These are phyloP conservation scores for Trichoderma arundinaceum DNA, from an alignment of 2,329 filamentous ascomycete species.

Conservation along the genomic window DNA sequence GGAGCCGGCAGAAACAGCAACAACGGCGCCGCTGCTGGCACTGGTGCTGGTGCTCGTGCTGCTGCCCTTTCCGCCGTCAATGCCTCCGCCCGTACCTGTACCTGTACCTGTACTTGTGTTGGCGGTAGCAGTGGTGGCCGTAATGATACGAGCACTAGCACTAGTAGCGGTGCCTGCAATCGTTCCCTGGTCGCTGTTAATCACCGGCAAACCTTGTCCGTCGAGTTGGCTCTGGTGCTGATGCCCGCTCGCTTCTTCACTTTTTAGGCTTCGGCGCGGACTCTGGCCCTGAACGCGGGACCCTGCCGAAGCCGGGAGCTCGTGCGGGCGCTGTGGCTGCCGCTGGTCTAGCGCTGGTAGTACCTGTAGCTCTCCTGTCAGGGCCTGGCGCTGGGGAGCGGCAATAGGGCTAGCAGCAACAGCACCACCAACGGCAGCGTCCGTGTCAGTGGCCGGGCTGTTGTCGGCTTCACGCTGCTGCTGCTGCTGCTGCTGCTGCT, in stretches of 20 bases:
- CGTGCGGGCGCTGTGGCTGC: conserved; percentile 32
- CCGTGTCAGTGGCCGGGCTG: neutral
- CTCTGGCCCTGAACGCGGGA: conserved; percentile 24
- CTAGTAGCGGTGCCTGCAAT: conserved; percentile 2
- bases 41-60: neutral
- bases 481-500: neutral
- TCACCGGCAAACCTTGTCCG: conserved; percentile 8
- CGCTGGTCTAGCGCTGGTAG: conserved; percentile 10
- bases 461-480: neutral
- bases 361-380: conserved; percentile 19
- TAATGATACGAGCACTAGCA: conserved; percentile 14
- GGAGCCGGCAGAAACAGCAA: conserved; percentile 14
- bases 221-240: conserved; percentile 19
- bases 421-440: conserved; percentile 3
- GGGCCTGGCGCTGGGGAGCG: conserved; percentile 4
- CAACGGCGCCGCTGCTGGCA: neutral
- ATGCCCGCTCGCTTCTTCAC: conserved; percentile 15
- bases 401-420: neutral
- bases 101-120: conserved; percentile 8
- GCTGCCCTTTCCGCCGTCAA: too few species aligned
- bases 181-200: conserved; percentile 20
- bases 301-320: conserved; percentile 24
- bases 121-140: neutral
- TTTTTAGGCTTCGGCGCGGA: conserved; percentile 14
- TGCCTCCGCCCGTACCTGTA: neutral